Base-by-base conservation (phyloP, 2,329 filamentous ascomycete genomes). In the Apiospora sp. region DNA sequence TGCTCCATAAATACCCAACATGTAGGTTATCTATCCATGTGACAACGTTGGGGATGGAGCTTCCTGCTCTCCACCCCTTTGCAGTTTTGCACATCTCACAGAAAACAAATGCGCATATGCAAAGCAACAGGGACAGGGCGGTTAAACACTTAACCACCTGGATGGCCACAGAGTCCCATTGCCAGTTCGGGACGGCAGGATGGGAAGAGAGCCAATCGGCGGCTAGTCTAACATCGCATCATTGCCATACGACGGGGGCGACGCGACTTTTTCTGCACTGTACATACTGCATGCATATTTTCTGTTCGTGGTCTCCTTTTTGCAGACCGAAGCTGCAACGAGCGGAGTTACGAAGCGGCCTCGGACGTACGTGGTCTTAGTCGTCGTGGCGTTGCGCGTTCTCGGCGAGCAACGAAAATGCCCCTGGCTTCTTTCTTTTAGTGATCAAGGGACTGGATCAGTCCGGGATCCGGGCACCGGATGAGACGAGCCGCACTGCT, bases 1-100 rank as follows among this genome's bases (percentile, higher is more conserved):
- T 41, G 41, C 58, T n/a, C 58, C 58, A 64, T 64, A 64, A 41
- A 64, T 64, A 64, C 58, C 58, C 58, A 64, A 64, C 58, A 64
- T n/a, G 19, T 13, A 41, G 58, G 58, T 14, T 41, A 14, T n/a
- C 22, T 34, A n/a, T 13, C 58, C 58, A 64, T 64, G 58, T 41
- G 54, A 61, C 30, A 37, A 64, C 58, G 58, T 41, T 37, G 58
- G 58, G 58, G 34, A 64, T 41, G 58, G 58, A 14, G n/a, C 58
- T 22, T 41, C 3, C 19, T 19, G 10, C 34, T 41, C 58, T 22
- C 54, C 54, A 61, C 54, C 54, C 6, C 54, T 22, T 19, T 61
- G 54, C 30, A 61, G 51, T 7, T 34, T 34, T 16, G 16, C 3
- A 30, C 19, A 58, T 58, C 13, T 34, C 27, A 58, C 27, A 16